Base-by-base conservation (phyloP, 2,329 filamentous ascomycete genomes). In the Passalora sequoiae region DNA sequence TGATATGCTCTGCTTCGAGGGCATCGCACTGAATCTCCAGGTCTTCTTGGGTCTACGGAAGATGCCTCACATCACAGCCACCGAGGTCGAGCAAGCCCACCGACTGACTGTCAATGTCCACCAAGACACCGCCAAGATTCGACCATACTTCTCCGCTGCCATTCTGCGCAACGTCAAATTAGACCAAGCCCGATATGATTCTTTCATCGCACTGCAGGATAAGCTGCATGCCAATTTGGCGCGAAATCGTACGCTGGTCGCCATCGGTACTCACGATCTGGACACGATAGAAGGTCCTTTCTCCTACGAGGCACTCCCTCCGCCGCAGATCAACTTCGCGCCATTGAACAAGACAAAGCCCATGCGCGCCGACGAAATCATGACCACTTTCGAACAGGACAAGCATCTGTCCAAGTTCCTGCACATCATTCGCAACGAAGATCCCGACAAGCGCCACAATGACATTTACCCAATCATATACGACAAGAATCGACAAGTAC, bases 181-280 rank as follows among this genome's bases (percentile, higher is more conserved):
- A 75, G 89, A 86, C 57, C 77, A 92, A 71, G 86, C 83, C 56
- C 78, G 85, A 55, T 98, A 98, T 67, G 87, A 94, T 58, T 96
- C 89, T 61, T 98, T 98, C 84, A 98, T 98, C 64, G 80, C 84
- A 44, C 77, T 98, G 36, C 92, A 98, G 72, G 94, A 98, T 71
- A 98, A 98, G 73, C 79, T 98, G 36, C 92, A 98, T 72, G 85
- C 91, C 66, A 98, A 98, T 64, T 73, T 98, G 54, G 94, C 92
- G 37, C 81, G 92, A 50, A 86, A 97, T 68, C 76, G 92, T 59
- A 96, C 91, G 1, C 72, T 98, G 35, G 91, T 96, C n/a, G 86
- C 91, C 16, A 96, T 98, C 62, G 92, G 92, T 57, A 98, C 92
- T 3, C 92, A 98, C 68, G 91, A 98, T 65, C 74, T 97, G 52